Evolutionary conservation across 2,329 filamentous ascomycete genomes (phyloP).

Genomic region (Penicillium brevicompactum): DNA sequence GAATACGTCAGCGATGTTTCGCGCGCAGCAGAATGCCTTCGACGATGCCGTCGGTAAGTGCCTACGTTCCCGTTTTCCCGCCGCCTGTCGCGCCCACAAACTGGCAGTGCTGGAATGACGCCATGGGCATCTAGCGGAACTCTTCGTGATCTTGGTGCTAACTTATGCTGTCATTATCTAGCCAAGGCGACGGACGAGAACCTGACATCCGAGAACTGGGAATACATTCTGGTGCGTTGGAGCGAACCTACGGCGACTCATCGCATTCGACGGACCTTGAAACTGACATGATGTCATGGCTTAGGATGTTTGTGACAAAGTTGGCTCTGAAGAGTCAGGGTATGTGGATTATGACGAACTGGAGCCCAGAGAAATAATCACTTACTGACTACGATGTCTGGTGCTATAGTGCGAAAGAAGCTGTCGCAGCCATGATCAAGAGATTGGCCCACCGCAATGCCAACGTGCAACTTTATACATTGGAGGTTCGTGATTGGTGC

Average conservation of each 20-base stretch:
- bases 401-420: conserved; percentile 68
- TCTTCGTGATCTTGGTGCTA: conserved; percentile 19
- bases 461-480: conserved; percentile 92
- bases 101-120: background rate
- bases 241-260: background rate
- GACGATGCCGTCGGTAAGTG: conserved; percentile 69
- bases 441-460: conserved; percentile 89
- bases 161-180: conserved; percentile 37
- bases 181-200: conserved; percentile 96
- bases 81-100: background rate
- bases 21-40: conserved; percentile 67
- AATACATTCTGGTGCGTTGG: conserved; percentile 62
- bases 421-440: conserved; percentile 87
- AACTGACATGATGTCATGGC: conserved; percentile 15
- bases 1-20: conserved; percentile 52
- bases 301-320: conserved; percentile 64
- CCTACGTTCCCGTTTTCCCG: background rate
- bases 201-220: conserved; percentile 82
- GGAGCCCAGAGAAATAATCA: background rate
- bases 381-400: conserved; percentile 15
- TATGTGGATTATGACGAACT: conserved; percentile 26
- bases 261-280: background rate
- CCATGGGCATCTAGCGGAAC: background rate
- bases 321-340: conserved; percentile 53
- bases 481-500: conserved; percentile 63